These are phyloP conservation scores for Saturnispora halmiae DNA, from an alignment of 805 yeast species.

Conservation along the genomic window DNA sequence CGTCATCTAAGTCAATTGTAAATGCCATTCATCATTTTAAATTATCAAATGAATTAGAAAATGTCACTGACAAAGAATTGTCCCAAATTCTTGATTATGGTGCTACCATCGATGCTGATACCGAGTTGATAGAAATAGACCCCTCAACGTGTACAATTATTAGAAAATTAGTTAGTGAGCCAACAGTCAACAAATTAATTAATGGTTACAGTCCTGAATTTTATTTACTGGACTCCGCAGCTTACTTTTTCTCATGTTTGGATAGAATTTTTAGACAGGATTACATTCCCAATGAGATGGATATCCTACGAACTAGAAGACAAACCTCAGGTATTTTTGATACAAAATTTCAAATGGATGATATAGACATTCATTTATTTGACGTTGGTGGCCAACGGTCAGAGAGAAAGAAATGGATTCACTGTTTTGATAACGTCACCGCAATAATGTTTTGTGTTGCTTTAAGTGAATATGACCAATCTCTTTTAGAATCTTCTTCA, in stretches of 20 bases:
- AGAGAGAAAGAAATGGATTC: slow-evolving; percentile 95
- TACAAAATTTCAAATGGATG: slow-evolving; percentile 67
- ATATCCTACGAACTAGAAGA: slow-evolving; percentile 78
- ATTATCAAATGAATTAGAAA: slow-evolving; percentile 29
- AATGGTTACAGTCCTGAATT: slow-evolving; percentile 57
- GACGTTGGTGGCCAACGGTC: slow-evolving; percentile 97
- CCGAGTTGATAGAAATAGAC: slow-evolving; percentile 37
- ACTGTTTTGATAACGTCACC: slow-evolving; percentile 90
- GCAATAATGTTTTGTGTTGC: slow-evolving; percentile 87
- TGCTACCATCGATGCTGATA: slow-evolving; percentile 40
- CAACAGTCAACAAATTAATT: slow-evolving; percentile 49
- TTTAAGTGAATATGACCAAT: slow-evolving; percentile 84
- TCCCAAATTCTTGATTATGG: slow-evolving; percentile 39
- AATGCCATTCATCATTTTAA: slow-evolving; percentile 53
- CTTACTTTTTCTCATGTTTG: slow-evolving; percentile 62
- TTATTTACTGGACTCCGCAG: slow-evolving; percentile 79
- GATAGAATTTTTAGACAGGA: slow-evolving; percentile 48
- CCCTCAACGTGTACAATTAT: slow-evolving; percentile 38
- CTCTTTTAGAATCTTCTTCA: slow-evolving; percentile 63
- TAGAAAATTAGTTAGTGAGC: slow-evolving; percentile 43
- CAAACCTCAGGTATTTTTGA: slow-evolving; percentile 91
- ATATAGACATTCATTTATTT: slow-evolving; percentile 50
- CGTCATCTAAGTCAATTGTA: slow-evolving; percentile 63
- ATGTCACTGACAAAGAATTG: slow-evolving; percentile 30
- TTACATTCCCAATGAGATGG: slow-evolving; percentile 67